These are phyloP conservation scores for Astrothelium subdiscretum DNA, from an alignment of 495 filamentous ascomycete species.

Conservation along the genomic window DNA sequence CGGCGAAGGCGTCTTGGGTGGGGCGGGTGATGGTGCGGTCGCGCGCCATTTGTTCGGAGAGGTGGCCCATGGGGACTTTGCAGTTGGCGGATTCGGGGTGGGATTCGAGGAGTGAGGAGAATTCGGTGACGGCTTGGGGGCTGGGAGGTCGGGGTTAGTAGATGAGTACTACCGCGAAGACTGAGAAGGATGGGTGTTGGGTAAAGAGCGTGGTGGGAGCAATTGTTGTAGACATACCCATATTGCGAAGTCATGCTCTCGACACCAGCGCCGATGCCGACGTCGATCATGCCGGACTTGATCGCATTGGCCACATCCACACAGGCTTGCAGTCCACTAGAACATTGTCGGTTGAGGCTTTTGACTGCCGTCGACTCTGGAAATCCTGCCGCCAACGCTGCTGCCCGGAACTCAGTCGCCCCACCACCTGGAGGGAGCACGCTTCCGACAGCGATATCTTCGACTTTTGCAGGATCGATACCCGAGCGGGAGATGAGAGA, in stretches of 20 bases:
- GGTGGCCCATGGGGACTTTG: slow-evolving; percentile 93
- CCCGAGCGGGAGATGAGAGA: slow-evolving; percentile 70
- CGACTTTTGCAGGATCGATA: slow-evolving; percentile 72
- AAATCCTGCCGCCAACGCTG: slow-evolving; percentile 83
- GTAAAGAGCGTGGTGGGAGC: too few species aligned
- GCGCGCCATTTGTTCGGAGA: slow-evolving; percentile 92
- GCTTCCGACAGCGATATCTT: slow-evolving; percentile 86
- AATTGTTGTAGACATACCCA: slow-evolving; percentile 52
- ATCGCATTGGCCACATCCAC: slow-evolving; percentile 91
- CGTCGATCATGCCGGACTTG: slow-evolving; percentile 77
- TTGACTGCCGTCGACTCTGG: slow-evolving; percentile 72
- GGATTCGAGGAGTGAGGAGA: slow-evolving; percentile 80
- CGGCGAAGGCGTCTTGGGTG: slow-evolving; percentile 47
- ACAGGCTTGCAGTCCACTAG: slow-evolving; percentile 75
- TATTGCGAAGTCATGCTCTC: slow-evolving; percentile 95
- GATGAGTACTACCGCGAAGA: too few species aligned
- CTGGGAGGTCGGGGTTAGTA: slow-evolving; percentile 25
- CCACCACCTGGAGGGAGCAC: slow-evolving; percentile 89
- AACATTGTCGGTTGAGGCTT: slow-evolving; percentile 85
- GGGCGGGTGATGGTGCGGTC: slow-evolving; percentile 60
- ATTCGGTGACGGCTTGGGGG: slow-evolving; percentile 81
- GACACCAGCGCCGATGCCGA: slow-evolving; percentile 92
- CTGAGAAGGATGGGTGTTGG: too few species aligned
- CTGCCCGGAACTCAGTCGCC: slow-evolving; percentile 92
- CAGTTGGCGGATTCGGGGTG: slow-evolving; percentile 82